These are phyloP conservation scores for Fraxinus anomala DNA, from an alignment of 257 asterid genomes.

Conservation along the genomic window DNA sequence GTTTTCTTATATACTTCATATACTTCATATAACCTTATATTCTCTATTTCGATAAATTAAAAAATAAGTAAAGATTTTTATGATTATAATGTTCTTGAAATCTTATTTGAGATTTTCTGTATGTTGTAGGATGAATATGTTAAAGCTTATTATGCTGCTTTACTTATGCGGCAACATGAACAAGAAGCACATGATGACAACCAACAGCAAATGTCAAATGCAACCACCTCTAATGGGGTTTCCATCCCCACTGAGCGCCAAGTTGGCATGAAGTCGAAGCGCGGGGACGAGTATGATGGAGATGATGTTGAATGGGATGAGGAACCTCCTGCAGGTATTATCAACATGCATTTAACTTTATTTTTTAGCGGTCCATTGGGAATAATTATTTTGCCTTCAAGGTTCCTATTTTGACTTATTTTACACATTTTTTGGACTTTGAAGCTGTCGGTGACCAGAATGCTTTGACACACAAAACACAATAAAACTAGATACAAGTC, in stretches of 20 bases:
- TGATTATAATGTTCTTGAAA: neutral
- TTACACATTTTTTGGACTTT: neutral
- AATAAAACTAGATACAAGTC: neutral
- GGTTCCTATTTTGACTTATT: constrained; percentile 5
- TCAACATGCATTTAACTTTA: constrained; percentile 6
- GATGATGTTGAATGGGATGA: constrained; percentile 87
- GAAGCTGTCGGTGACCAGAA: neutral
- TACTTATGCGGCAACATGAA: constrained; percentile 58
- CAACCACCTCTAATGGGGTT: constrained; percentile 34
- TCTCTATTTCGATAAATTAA: neutral
- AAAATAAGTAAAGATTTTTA: neutral
- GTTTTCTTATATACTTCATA: neutral
- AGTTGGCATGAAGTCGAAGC: constrained; percentile 75
- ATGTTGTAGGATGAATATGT: constrained; percentile 68
- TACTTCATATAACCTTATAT: neutral
- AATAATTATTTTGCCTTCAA: constrained; percentile 2
- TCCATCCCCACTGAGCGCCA: constrained; percentile 56
- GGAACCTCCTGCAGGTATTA: constrained; percentile 68
- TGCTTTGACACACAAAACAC: neutral
- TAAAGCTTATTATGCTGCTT: constrained; percentile 88
- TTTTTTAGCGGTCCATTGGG: neutral
- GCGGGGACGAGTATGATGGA: constrained; percentile 58
- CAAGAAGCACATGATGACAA: constrained; percentile 56
- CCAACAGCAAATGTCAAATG: constrained; percentile 40
- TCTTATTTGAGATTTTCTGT: constrained; percentile 8